phyloP scores from a whole-genome alignment of 2,329 filamentous ascomycete genomes.

The Paecilomyces fulvus region DNA sequence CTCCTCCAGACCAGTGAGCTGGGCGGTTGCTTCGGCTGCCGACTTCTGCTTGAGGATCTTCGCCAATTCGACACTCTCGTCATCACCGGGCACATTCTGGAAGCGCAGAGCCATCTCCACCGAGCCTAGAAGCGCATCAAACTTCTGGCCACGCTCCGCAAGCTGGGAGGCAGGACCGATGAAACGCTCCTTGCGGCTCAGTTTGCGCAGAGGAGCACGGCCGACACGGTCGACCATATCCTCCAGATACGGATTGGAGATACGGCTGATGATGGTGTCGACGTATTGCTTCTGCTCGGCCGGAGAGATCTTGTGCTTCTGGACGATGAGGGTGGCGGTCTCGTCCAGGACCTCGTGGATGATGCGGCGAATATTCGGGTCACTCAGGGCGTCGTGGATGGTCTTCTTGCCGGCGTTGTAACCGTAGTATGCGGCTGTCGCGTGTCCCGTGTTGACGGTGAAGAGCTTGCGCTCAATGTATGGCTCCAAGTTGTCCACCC shows the following conservation, averaged over 20 bases:
- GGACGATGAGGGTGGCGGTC: constrained; percentile 76
- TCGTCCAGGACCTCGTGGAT: constrained; percentile 75
- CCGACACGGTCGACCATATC: constrained; percentile 93
- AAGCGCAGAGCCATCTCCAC: constrained; percentile 91
- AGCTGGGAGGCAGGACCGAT: constrained; percentile 85
- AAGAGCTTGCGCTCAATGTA: constrained; percentile 99
- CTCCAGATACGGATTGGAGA: constrained; percentile 87
- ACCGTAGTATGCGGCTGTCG: constrained; percentile 91
- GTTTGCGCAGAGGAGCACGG: constrained; percentile 86
- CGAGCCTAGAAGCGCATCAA: constrained; percentile 66
- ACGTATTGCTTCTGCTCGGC: constrained; percentile 79
- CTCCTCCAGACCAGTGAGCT: constrained; percentile 73
- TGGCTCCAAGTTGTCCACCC: constrained; percentile 81
- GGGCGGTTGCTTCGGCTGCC: constrained; percentile 65
- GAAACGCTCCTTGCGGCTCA: constrained; percentile 91
- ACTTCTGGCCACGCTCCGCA: constrained; percentile 67
- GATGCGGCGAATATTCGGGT: constrained; percentile 68
- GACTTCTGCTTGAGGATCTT: constrained; percentile 70
- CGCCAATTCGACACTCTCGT: constrained; percentile 78
- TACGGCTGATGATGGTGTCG: constrained; percentile 82
- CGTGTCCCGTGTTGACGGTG: constrained; percentile 97
- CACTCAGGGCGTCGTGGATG: constrained; percentile 79
- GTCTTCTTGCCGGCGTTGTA: constrained; percentile 78
- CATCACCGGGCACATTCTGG: constrained; percentile 86
- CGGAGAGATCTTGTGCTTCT: constrained; percentile 71